phyloP scores from a whole-genome alignment of 768 basidiomycete genomes.

The Naganishia friedmannii region DNA sequence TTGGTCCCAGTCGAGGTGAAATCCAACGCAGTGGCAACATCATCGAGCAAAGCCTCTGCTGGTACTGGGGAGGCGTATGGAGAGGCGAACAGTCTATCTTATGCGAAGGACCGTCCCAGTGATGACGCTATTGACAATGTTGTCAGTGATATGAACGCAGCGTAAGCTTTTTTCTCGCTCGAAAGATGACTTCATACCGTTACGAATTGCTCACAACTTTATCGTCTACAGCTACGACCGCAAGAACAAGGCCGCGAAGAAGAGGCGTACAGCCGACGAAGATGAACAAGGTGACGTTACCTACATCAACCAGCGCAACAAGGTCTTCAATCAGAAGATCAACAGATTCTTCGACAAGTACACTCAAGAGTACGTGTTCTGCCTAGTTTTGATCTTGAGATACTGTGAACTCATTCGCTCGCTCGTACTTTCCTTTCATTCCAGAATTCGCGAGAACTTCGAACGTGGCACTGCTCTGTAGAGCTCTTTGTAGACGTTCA shows the following conservation, averaged over 20 bases:
- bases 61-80: conserved; percentile 77
- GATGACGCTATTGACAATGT: conserved; percentile 95
- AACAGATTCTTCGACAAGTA: conserved; percentile 95
- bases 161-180: conserved; percentile 62
- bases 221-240: conserved; percentile 69
- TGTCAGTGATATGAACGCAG: conserved; percentile 83
- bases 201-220: conserved; percentile 1
- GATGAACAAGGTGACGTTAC: conserved; percentile 95
- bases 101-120: conserved; percentile 89
- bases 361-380: conserved; percentile 64
- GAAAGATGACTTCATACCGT: background rate
- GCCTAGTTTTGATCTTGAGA: background rate
- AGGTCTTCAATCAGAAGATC: conserved; percentile 99
- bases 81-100: conserved; percentile 86
- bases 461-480: conserved; percentile 86
- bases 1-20: conserved; percentile 54
- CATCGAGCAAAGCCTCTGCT: conserved; percentile 48
- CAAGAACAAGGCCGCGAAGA: conserved; percentile 62
- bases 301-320: conserved; percentile 97
- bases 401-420: conserved; percentile 24
- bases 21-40: conserved; percentile 46
- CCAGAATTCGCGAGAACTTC: conserved; percentile 83
- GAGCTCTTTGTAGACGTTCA: conserved; percentile 54
- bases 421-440: background rate
- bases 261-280: conserved; percentile 81